These are phyloP conservation scores for Hypholoma fasciculare DNA, from an alignment of 768 basidiomycete genomes.

Conservation along the genomic window DNA sequence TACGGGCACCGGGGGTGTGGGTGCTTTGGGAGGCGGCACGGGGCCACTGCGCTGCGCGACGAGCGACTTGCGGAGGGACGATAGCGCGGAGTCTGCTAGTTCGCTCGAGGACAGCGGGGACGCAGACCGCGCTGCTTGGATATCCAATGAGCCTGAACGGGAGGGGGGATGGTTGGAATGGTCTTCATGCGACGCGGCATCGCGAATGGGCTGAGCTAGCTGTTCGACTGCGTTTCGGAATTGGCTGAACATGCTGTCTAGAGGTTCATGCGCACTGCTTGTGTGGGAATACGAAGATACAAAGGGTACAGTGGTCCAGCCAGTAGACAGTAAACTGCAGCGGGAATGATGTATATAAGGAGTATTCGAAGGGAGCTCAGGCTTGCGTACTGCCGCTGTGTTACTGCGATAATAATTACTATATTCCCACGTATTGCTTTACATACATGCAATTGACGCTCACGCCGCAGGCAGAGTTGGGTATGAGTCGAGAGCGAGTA, in stretches of 20 bases:
- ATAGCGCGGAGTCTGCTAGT: slow-evolving; percentile 60
- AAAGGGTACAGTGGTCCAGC: neutral
- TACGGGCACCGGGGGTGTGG: slow-evolving; percentile 11
- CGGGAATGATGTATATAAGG: neutral
- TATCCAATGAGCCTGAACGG: slow-evolving; percentile 37
- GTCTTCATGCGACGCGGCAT: slow-evolving; percentile 22
- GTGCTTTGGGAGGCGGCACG: slow-evolving; percentile 18
- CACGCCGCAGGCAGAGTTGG: too few relatives aligned
- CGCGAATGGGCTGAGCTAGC: slow-evolving; percentile 50
- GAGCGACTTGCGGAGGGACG: slow-evolving; percentile 65
- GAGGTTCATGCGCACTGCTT: neutral
- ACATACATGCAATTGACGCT: too few relatives aligned
- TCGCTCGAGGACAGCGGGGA: slow-evolving; percentile 48
- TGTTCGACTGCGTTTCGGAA: slow-evolving; percentile 74
- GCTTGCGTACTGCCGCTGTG: too few relatives aligned
- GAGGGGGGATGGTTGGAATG: slow-evolving; percentile 14
- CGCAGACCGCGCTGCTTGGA: slow-evolving; percentile 21
- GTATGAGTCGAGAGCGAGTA: too few relatives aligned
- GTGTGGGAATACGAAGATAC: neutral
- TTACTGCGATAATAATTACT: too few relatives aligned
- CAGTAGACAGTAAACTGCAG: neutral
- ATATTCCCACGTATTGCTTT: too few relatives aligned
- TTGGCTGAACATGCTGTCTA: slow-evolving; percentile 65
- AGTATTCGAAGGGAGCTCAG: neutral
- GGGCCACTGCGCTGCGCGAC: slow-evolving; percentile 42